Evolutionary conservation across 2,329 filamentous ascomycete species (phyloP).

Genomic region (Diaporthe ampelina): DNA sequence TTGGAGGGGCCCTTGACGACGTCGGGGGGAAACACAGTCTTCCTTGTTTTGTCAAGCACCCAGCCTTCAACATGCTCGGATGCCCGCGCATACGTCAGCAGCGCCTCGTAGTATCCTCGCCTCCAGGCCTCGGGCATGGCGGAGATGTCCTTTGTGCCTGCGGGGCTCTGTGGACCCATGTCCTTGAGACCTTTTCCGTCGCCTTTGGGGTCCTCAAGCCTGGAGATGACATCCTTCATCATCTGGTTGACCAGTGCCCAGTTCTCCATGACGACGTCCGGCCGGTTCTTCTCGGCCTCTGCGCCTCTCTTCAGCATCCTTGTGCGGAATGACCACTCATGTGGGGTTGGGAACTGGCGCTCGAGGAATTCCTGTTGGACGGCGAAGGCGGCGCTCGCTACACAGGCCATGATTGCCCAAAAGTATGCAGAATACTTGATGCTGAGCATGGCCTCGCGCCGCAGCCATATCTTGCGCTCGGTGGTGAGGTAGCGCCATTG

Average conservation of each 20-base stretch:
- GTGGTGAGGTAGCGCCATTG: conserved; percentile 84
- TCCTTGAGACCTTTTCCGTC: conserved; percentile 78
- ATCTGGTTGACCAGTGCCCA: conserved; percentile 78
- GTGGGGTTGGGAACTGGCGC: conserved; percentile 82
- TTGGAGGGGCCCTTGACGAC: conserved; percentile 88
- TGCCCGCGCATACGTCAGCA: conserved; percentile 82
- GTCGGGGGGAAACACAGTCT: conserved; percentile 77
- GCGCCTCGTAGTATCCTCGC: conserved; percentile 84
- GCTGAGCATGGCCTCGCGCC: conserved; percentile 77
- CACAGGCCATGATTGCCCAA: conserved; percentile 73
- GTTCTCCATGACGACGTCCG: conserved; percentile 70
- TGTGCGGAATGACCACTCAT: conserved; percentile 83
- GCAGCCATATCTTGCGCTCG: conserved; percentile 78
- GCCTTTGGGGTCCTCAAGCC: conserved; percentile 76
- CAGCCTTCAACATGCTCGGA: conserved; percentile 87
- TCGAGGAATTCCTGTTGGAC: conserved; percentile 83
- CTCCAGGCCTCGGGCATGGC: conserved; percentile 87
- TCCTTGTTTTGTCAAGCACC: conserved; percentile 77
- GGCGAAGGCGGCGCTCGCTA: conserved; percentile 73
- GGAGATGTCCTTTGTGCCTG: conserved; percentile 75
- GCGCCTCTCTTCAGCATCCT: conserved; percentile 78
- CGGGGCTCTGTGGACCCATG: conserved; percentile 61
- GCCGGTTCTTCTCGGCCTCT: conserved; percentile 69
- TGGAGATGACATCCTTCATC: conserved; percentile 70
- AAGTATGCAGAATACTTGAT: conserved; percentile 76